Percentiles rank a stretch among this genome's conserved stretches.
These are phyloP conservation scores for Pyrenopolyporus hunteri DNA, from an alignment of 495 filamentous ascomycete genomes.

Conservation along the genomic window DNA sequence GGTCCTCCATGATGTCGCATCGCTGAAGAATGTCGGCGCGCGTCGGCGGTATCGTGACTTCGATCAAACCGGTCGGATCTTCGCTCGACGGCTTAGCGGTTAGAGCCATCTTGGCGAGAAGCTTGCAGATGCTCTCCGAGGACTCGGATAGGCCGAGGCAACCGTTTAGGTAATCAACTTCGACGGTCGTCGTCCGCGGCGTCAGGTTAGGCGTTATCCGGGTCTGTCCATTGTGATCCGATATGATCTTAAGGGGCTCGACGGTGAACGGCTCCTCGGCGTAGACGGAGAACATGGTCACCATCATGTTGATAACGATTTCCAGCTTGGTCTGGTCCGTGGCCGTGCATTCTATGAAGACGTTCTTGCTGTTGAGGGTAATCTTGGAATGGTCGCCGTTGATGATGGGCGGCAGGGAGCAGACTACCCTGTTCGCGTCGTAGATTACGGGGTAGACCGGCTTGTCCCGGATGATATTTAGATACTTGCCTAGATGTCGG, in stretches of 20 bases:
- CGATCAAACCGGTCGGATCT: conserved; percentile 65
- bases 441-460: conserved; percentile 97
- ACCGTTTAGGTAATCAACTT: conserved; percentile 89
- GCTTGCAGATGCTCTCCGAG: conserved; percentile 70
- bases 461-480: conserved; percentile 92
- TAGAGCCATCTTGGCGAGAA: conserved; percentile 87
- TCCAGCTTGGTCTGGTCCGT: conserved; percentile 96
- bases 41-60: conserved; percentile 83
- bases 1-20: conserved; percentile 98
- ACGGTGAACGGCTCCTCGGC: conserved; percentile 86
- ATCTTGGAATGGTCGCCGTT: conserved; percentile 98
- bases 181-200: conserved; percentile 76
- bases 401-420: conserved; percentile 96
- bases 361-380: conserved; percentile 81
- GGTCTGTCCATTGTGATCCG: conserved; percentile 84
- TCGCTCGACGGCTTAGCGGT: conserved; percentile 70
- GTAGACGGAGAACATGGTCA: conserved; percentile 97
- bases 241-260: conserved; percentile 90
- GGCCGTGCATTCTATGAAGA: conserved; percentile 98
- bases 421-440: conserved; percentile 84
- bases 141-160: conserved; percentile 83
- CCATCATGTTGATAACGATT: conserved; percentile 91
- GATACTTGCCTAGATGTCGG: conserved; percentile 69
- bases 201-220: conserved; percentile 79
- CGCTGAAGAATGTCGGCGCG: conserved; percentile 95